phyloP scores from a whole-genome alignment of 2,329 filamentous ascomycete genomes.

The Xylaria sp. region DNA sequence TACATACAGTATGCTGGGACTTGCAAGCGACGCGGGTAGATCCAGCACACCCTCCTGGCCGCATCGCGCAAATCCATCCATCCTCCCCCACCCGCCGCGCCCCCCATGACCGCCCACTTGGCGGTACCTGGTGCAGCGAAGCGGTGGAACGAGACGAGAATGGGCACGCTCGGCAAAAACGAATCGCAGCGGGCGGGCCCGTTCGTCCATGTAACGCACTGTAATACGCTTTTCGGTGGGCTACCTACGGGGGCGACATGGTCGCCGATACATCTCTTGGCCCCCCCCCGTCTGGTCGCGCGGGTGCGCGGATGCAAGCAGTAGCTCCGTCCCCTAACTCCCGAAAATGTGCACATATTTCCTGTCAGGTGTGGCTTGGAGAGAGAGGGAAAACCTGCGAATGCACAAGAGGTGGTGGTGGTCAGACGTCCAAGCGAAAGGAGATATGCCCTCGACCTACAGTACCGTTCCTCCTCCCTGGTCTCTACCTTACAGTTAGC shows the following conservation, averaged over 20 bases:
- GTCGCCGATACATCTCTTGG: not conserved
- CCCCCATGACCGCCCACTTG: constrained; percentile 18
- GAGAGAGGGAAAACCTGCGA: not conserved
- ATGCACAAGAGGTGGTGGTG: constrained; percentile 5
- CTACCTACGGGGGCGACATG: not conserved
- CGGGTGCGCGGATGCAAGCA: not conserved
- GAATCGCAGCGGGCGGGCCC: constrained; percentile 6
- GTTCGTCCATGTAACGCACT: not conserved
- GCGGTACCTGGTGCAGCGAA: not conserved
- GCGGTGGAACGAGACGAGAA: not conserved
- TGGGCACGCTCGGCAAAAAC: not conserved
- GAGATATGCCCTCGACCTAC: no score
- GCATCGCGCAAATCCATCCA: constrained; percentile 10
- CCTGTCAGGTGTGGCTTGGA: constrained; percentile 18
- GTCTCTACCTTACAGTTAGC: no score
- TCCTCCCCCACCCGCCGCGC: no score
- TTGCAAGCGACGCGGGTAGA: not conserved
- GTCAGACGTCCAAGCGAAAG: constrained; percentile 16
- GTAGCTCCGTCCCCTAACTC: not conserved
- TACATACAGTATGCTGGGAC: not conserved
- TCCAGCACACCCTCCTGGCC: not conserved
- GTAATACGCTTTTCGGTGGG: not conserved
- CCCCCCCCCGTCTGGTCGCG: not conserved
- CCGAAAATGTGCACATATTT: constrained; percentile 7
- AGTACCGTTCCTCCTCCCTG: no score